phyloP scores from a whole-genome alignment of 2,329 filamentous ascomycete genomes.

The Fusarium lateritium region DNA sequence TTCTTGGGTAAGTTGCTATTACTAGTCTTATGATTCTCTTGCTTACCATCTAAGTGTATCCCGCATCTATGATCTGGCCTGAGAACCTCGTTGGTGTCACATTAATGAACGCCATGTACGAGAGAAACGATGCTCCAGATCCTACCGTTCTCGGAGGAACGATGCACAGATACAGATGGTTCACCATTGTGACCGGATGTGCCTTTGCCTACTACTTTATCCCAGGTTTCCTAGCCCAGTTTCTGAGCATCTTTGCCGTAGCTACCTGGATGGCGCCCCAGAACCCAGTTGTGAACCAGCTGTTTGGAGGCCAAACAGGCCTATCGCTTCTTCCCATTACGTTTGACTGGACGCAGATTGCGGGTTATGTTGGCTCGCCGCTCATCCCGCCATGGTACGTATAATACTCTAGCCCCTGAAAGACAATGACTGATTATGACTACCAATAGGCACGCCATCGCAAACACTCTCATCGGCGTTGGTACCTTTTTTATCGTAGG shows the following conservation, averaged over 20 bases:
- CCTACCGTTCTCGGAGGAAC: constrained; percentile 72
- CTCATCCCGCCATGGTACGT: constrained; percentile 77
- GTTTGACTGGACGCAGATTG: constrained; percentile 83
- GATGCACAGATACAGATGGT: constrained; percentile 77
- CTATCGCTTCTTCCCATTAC: constrained; percentile 79
- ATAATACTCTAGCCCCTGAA: not conserved
- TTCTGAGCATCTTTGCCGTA: constrained; percentile 79
- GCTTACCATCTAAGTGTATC: constrained; percentile 64
- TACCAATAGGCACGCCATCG: constrained; percentile 73
- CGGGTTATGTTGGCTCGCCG: constrained; percentile 77
- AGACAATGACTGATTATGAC: not conserved
- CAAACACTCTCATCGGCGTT: constrained; percentile 79
- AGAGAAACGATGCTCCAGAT: constrained; percentile 66
- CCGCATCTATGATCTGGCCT: constrained; percentile 83
- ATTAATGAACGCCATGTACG: constrained; percentile 81
- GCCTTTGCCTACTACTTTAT: constrained; percentile 79
- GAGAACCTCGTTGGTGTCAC: constrained; percentile 75
- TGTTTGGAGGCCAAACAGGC: constrained; percentile 79
- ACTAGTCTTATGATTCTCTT: not conserved
- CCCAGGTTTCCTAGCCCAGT: constrained; percentile 78
- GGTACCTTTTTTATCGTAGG: constrained; percentile 75
- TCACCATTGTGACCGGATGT: constrained; percentile 68
- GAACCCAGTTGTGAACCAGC: constrained; percentile 77
- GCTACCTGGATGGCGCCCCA: constrained; percentile 80
- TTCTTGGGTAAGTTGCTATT: constrained; percentile 66